Conservation (phyloP, 1,139 yeast species). For the Pichia inconspicua region DNA sequence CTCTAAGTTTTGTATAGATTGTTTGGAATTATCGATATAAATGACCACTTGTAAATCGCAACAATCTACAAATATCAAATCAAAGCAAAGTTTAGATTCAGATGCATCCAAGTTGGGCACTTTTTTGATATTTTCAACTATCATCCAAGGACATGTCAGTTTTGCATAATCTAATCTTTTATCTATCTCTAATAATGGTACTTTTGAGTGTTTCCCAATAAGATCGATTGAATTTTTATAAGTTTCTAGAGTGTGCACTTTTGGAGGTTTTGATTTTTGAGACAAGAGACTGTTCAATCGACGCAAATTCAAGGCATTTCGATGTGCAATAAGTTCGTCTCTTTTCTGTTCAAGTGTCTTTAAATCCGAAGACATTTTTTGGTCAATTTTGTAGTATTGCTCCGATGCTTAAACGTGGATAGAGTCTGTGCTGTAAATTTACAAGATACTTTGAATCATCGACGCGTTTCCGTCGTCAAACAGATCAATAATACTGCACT, state of each 20-base stretch:
- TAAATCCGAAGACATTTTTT: background rate
- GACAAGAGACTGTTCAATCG: background rate
- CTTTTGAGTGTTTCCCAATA: slow-evolving; percentile 16
- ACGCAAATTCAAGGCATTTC: background rate
- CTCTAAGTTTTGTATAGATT: background rate
- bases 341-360: background rate
- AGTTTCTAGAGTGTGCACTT: background rate
- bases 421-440: no score
- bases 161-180: slow-evolving; percentile 17
- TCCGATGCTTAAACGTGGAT: no score
- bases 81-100: background rate
- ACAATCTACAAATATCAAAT: slow-evolving; percentile 1
- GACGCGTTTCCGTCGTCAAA: no score
- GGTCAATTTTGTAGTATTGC: no score
- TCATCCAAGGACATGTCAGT: slow-evolving; percentile 24
- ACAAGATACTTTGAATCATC: no score
- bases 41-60: background rate
- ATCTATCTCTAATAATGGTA: slow-evolving; percentile 24
- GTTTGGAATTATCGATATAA: background rate
- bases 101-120: background rate
- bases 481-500: no score
- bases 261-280: background rate
- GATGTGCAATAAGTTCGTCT: background rate
- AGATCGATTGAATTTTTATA: slow-evolving; percentile 2
- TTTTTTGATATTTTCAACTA: slow-evolving; percentile 5